Evolutionary conservation across 768 basidiomycete species (phyloP), one percentile per base, ranked within the genome.

Genomic region (Rossbeevera mucosa): DNA sequence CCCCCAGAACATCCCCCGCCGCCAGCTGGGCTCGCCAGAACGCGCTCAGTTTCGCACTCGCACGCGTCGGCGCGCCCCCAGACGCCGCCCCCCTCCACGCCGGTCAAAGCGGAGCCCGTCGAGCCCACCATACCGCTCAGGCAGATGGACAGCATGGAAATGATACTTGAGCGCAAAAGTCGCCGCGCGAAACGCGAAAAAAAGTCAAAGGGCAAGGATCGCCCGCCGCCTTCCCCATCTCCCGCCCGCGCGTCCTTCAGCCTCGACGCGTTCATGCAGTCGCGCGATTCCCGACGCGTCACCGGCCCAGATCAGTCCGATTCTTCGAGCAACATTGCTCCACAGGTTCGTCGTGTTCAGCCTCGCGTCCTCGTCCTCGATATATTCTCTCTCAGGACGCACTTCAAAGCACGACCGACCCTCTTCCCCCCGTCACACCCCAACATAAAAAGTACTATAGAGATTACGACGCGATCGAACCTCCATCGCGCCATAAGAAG

Each of bases 61-160:
- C 80, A 80, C 67, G 69, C 74, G 56, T 78, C 82, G 38, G 54
- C 56, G 5, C 52, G 51, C 25, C 64, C 67, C 25, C 63, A 56
- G 29, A 67, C 68, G 13, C 79, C 83, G 21, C 58, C 72, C 12
- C 80, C 82, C 12, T 71, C 71, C 29, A 83, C 83, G 1, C 83
- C 85, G 22, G 75, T 86, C 56, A 86, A 88, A 66, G 70, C 77
- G 1, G 85, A 87, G 61, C 79, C 80, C 8, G 62, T 68, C 43
- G 85, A 87, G 51, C 66, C 64, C 21, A 48, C 71, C 41, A 65
- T 78, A 47, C 77, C 81, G 12, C 65, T 74, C 21, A 80, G 85
- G 26, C 80, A 78, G 30, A 80, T 81, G 69, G 84, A 85, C 57
- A 86, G 77, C 63, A 89, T 90, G 88, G 85, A 90, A 56, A 71